Evolutionary conservation across 129 eudicot species (phyloP).

Genomic region (Erigeron canadensis): DNA sequence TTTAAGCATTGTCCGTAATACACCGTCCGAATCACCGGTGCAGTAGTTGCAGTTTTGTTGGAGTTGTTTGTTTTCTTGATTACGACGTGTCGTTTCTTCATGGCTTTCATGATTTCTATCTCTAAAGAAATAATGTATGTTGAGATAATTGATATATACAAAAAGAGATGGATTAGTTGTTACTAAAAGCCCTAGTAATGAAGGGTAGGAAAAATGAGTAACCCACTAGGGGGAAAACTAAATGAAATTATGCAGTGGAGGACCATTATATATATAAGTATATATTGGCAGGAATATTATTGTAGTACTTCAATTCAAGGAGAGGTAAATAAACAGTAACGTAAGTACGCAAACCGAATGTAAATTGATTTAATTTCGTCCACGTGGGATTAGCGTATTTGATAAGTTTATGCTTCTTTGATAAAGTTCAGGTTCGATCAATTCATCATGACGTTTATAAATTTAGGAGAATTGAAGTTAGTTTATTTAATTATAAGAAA

Average conservation of each 20-base stretch:
- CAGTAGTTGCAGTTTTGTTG: conserved; percentile 17
- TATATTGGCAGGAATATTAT: background rate
- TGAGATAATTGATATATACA: background rate
- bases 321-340: background rate
- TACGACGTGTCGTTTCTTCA: conserved; percentile 49
- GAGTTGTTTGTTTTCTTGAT: conserved; percentile 23
- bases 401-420: too few relatives aligned
- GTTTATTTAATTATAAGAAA: too few relatives aligned
- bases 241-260: conserved; percentile 3
- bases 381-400: too few relatives aligned
- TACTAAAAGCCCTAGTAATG: conserved; percentile 1
- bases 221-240: conserved; percentile 2
- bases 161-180: background rate
- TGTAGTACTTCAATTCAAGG: background rate
- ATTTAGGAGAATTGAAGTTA: too few relatives aligned
- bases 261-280: conserved; percentile 12
- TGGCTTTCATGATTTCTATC: conserved; percentile 13
- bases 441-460: too few relatives aligned
- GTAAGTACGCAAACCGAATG: too few relatives aligned
- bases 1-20: conserved; percentile 66
- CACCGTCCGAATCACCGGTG: conserved; percentile 31
- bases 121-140: background rate
- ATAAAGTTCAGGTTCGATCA: too few relatives aligned
- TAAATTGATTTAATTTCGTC: too few relatives aligned
- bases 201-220: background rate